A percentile compares a stretch with the other conserved stretches of the same genome.
Evolutionary conservation across 345 rosid species (phyloP).

Genomic region (Eucalyptus pauciflora): DNA sequence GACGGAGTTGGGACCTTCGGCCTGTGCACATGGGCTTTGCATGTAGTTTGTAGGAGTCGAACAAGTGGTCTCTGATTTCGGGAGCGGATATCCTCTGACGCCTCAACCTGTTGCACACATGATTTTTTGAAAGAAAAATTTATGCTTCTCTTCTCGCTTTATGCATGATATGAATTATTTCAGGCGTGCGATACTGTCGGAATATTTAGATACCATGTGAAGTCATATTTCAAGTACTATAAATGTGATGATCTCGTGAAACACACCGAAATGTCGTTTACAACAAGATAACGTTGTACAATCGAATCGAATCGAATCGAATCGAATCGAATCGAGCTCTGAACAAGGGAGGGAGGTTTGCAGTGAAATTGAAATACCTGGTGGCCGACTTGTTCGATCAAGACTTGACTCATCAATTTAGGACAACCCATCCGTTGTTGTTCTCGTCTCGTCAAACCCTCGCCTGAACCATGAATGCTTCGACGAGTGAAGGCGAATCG

Average conservation of each 20-base stretch:
- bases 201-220: neutral
- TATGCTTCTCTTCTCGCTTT: neutral
- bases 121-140: neutral
- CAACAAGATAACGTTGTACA: neutral
- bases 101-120: neutral
- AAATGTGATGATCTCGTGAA: neutral
- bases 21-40: neutral
- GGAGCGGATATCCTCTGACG: neutral
- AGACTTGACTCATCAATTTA: neutral
- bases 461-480: neutral
- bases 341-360: neutral
- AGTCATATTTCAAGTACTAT: neutral
- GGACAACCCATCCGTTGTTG: neutral
- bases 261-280: neutral
- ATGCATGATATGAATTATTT: neutral
- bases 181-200: fast-evolving
- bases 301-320: neutral
- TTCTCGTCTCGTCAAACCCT: neutral
- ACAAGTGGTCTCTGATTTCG: neutral
- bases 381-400: neutral
- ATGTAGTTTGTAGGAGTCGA: neutral
- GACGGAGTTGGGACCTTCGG: fast-evolving
- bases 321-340: neutral
- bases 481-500: neutral
- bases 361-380: neutral